Evolutionary conservation across 177 flowering plant genomes (phyloP).

Genomic region (Vitis hybrid): DNA sequence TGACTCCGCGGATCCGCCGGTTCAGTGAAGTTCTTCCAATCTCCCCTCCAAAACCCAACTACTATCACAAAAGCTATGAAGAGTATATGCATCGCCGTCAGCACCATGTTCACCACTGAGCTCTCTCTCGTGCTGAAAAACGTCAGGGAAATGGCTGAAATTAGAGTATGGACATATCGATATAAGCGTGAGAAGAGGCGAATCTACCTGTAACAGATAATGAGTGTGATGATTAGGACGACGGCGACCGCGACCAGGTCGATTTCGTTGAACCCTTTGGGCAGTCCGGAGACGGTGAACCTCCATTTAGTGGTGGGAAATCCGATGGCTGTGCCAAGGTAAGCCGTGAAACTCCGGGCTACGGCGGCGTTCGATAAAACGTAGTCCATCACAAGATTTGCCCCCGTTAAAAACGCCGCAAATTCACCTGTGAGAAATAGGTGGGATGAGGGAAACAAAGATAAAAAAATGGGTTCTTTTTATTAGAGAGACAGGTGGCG

Average conservation of each 20-base stretch:
- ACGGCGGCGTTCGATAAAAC: slow-evolving; percentile 89
- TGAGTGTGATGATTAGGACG: slow-evolving; percentile 53
- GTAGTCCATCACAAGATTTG: slow-evolving; percentile 84
- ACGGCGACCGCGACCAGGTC: slow-evolving; percentile 71
- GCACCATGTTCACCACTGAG: slow-evolving; percentile 68
- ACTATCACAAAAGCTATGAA: slow-evolving; percentile 70
- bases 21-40: slow-evolving; percentile 58
- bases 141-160: not conserved
- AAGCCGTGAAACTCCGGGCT: slow-evolving; percentile 73
- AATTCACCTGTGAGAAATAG: slow-evolving; percentile 61
- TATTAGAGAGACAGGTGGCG: not conserved
- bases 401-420: slow-evolving; percentile 74
- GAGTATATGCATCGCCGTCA: slow-evolving; percentile 65
- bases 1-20: slow-evolving; percentile 48
- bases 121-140: slow-evolving; percentile 77
- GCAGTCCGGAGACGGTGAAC: slow-evolving; percentile 46
- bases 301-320: slow-evolving; percentile 51
- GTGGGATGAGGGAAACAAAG: not conserved
- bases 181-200: not conserved
- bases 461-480: not conserved
- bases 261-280: slow-evolving; percentile 67
- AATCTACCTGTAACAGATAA: slow-evolving; percentile 80
- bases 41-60: slow-evolving; percentile 75
- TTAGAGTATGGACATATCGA: not conserved
- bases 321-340: slow-evolving; percentile 67